These are phyloP conservation scores for Trametes versicolor DNA, from an alignment of 1,284 basidiomycete species.

Conservation along the genomic window DNA sequence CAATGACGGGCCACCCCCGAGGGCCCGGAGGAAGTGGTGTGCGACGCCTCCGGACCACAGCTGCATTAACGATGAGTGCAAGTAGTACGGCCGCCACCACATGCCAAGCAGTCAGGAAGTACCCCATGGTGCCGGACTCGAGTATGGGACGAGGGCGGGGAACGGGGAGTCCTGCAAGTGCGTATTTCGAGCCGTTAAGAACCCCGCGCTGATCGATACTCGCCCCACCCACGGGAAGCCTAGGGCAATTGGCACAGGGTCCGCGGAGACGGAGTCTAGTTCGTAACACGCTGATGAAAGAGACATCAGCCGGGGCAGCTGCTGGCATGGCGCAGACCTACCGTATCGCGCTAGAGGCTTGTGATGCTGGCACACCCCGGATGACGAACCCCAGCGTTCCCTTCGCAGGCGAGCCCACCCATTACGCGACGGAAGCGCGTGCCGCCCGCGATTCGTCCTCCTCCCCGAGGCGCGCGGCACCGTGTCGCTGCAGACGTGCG, in stretches of 20 bases:
- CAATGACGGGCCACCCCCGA: slow-evolving; percentile 42
- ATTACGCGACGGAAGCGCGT: slow-evolving; percentile 9
- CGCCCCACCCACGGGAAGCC: background rate
- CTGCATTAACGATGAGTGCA: background rate
- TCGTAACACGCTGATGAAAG: slow-evolving; percentile 4
- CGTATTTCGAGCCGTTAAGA: slow-evolving; percentile 6
- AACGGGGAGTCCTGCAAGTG: background rate
- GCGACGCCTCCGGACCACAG: slow-evolving; percentile 2
- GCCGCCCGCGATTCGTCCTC: background rate
- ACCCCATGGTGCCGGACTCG: slow-evolving; percentile 1
- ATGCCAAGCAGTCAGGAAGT: background rate
- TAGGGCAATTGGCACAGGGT: background rate
- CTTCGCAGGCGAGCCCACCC: background rate
- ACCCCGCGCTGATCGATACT: slow-evolving; percentile 5
- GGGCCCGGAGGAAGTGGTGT: slow-evolving; percentile 43
- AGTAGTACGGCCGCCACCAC: slow-evolving; percentile 2
- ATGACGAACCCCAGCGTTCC: slow-evolving; percentile 1
- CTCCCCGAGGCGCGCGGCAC: background rate
- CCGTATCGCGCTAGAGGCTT: slow-evolving; percentile 6
- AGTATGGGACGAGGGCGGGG: background rate
- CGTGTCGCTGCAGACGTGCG: no score
- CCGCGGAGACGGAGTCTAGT: background rate
- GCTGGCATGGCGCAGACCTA: slow-evolving; percentile 4
- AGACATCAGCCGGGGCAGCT: background rate
- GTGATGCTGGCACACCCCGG: slow-evolving; percentile 3